phyloP scores from a whole-genome alignment of 2,329 filamentous ascomycete genomes.

The Fusarium protoensiforme region DNA sequence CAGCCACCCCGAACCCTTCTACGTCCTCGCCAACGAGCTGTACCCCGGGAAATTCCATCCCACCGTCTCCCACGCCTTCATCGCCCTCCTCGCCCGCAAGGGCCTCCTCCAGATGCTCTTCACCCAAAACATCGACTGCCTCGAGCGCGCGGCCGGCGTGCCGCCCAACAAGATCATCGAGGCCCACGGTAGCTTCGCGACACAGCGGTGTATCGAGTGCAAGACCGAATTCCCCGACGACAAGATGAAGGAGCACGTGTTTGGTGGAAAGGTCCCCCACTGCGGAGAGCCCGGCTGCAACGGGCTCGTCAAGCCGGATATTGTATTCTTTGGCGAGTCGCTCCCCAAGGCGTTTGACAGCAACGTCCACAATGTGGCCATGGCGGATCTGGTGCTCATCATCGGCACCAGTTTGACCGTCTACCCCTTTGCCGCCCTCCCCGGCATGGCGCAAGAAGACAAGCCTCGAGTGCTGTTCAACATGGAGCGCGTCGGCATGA shows the following conservation, averaged over 20 bases:
- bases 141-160: constrained; percentile 89
- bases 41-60: constrained; percentile 91
- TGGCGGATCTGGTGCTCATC: constrained; percentile 83
- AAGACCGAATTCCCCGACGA: constrained; percentile 76
- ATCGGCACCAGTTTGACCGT: constrained; percentile 91
- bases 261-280: constrained; percentile 73
- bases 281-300: constrained; percentile 73
- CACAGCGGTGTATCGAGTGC: constrained; percentile 92
- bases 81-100: constrained; percentile 83
- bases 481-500: constrained; percentile 80
- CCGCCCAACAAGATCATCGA: constrained; percentile 85
- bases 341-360: constrained; percentile 57
- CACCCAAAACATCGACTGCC: constrained; percentile 97
- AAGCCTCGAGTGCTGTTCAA: constrained; percentile 89
- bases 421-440: constrained; percentile 88
- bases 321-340: constrained; percentile 90
- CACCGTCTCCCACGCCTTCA: constrained; percentile 90
- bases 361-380: constrained; percentile 58
- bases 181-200: constrained; percentile 94
- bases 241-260: constrained; percentile 77
- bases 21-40: constrained; percentile 89
- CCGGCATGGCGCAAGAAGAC: constrained; percentile 68
- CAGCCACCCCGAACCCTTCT: constrained; percentile 87
- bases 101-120: constrained; percentile 85
- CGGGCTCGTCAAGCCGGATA: constrained; percentile 91